These are phyloP conservation scores for Boletus pseudo-olivaceus DNA, from an alignment of 768 basidiomycete species.

Conservation along the genomic window DNA sequence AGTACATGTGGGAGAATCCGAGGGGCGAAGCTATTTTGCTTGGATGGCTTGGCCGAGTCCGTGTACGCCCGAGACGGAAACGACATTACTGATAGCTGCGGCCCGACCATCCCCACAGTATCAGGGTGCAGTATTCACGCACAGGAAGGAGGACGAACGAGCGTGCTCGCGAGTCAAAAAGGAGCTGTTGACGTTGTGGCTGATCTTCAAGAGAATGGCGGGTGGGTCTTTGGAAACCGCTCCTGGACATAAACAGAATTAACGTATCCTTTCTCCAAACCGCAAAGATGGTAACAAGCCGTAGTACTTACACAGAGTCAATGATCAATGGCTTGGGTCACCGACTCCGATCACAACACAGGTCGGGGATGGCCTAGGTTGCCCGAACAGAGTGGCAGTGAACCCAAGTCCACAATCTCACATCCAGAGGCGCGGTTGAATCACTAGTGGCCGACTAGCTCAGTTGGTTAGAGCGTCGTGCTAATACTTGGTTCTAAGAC, in stretches of 20 bases:
- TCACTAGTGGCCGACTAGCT: conserved; percentile 69
- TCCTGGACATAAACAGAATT: background rate
- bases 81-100: background rate
- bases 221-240: background rate
- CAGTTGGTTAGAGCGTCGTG: conserved; percentile 93
- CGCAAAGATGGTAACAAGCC: background rate
- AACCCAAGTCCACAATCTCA: background rate
- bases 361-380: background rate
- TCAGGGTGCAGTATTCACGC: background rate
- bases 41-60: background rate
- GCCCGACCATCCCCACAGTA: background rate
- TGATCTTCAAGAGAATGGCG: background rate
- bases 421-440: too few species aligned
- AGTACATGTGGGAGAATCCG: background rate
- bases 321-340: background rate
- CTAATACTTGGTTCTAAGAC: conserved; percentile 39
- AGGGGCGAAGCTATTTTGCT: background rate
- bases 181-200: background rate
- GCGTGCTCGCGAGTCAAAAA: background rate
- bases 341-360: background rate
- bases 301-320: too few species aligned
- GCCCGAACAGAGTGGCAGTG: background rate
- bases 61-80: background rate
- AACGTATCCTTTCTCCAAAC: background rate
- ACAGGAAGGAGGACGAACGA: background rate